Percentiles rank a stretch among this genome's conserved stretches.
Conservation (phyloP, 2,329 filamentous ascomycete genomes). For the Aspergillus fischeri region DNA sequence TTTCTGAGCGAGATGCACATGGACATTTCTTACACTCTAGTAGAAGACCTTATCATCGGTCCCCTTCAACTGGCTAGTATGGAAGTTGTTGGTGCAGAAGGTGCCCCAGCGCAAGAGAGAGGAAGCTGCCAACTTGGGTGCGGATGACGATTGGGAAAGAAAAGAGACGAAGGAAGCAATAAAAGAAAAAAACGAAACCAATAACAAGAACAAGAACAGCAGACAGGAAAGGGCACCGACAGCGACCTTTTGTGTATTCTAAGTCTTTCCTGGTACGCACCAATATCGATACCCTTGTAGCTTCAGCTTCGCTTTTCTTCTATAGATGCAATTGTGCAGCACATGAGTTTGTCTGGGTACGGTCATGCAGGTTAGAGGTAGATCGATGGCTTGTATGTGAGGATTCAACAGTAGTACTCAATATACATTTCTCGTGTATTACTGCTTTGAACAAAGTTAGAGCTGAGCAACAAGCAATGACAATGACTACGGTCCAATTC, state of each 20-base stretch:
- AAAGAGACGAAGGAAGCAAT: slow-evolving; percentile 10
- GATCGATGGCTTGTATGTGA: neutral
- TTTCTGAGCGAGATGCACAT: slow-evolving; percentile 14
- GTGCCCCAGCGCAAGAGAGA: neutral
- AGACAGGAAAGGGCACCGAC: slow-evolving; percentile 4
- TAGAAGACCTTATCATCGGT: neutral
- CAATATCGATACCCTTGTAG: slow-evolving; percentile 36
- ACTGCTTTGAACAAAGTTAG: neutral
- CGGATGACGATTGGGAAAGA: slow-evolving; percentile 10
- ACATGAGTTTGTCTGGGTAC: neutral
- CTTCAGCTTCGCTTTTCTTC: slow-evolving; percentile 13
- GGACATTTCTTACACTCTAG: neutral
- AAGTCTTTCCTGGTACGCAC: slow-evolving; percentile 22
- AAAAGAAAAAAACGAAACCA: neutral
- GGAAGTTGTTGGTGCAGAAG: slow-evolving; percentile 8
- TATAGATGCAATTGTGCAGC: neutral
- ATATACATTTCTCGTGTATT: neutral
- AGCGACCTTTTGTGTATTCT: slow-evolving; percentile 25
- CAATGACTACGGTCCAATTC: no score
- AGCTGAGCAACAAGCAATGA: neutral
- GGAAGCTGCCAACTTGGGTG: neutral
- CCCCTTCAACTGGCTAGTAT: slow-evolving; percentile 2
- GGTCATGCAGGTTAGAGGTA: neutral
- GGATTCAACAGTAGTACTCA: neutral
- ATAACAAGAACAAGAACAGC: slow-evolving; percentile 19